Evolutionary conservation across 768 basidiomycete genomes (phyloP).

Genomic region (Clavaria fumosa): DNA sequence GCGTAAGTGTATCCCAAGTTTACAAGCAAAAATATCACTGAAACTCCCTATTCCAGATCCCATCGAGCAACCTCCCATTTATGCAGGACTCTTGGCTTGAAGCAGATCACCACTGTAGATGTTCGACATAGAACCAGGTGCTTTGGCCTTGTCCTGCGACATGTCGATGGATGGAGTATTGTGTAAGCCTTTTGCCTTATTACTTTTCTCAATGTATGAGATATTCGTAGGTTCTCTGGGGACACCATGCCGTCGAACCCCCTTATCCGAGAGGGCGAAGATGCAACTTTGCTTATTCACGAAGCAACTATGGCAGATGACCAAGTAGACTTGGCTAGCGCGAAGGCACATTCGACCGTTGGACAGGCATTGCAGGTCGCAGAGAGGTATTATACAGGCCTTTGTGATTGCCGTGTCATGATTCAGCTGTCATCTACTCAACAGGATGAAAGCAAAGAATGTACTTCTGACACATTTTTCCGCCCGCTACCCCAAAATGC

Average conservation of each 20-base stretch:
- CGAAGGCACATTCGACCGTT: constrained; percentile 82
- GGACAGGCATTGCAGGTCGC: constrained; percentile 77
- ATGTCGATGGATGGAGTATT: constrained; percentile 74
- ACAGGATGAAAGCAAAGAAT: constrained; percentile 79
- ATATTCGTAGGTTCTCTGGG: constrained; percentile 63
- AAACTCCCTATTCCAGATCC: constrained; percentile 28
- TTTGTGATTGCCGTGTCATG: too few species aligned
- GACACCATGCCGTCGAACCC: constrained; percentile 71
- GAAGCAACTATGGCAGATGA: constrained; percentile 90
- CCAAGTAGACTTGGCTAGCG: constrained; percentile 52
- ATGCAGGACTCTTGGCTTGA: constrained; percentile 39
- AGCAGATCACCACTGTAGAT: constrained; percentile 48
- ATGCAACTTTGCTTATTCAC: constrained; percentile 77
- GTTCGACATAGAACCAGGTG: constrained; percentile 61
- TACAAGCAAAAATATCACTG: too few species aligned
- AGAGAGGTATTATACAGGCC: constrained; percentile 44
- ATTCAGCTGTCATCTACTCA: too few species aligned
- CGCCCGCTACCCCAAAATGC: constrained; percentile 82
- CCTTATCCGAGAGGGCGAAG: constrained; percentile 46
- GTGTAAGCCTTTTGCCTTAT: constrained; percentile 40
- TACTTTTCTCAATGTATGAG: constrained; percentile 11
- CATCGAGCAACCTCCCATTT: constrained; percentile 26
- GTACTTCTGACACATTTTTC: constrained; percentile 94
- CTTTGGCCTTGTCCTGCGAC: constrained; percentile 55
- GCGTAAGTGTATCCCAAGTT: too few species aligned